These are phyloP conservation scores for Chloropicon primus DNA, from an alignment of 139 green algal species.

Conservation along the genomic window DNA sequence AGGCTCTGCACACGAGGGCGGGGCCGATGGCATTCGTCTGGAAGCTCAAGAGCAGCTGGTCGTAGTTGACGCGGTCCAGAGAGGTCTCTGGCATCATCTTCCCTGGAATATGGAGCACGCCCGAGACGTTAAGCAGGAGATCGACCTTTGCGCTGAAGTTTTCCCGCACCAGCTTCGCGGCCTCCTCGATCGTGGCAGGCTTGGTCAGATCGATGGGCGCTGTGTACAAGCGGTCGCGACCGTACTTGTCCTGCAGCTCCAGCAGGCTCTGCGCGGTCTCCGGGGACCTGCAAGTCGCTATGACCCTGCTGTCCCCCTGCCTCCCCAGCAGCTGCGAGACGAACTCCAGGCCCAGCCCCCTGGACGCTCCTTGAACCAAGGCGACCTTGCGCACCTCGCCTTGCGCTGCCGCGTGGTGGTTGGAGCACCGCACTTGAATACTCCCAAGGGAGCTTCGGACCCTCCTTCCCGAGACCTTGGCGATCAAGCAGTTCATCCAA, in stretches of 20 bases:
- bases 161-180: constrained; percentile 16
- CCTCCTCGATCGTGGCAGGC: constrained; percentile 33
- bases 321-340: constrained; percentile 37
- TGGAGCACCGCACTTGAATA: too few species aligned
- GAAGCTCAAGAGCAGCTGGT: constrained; percentile 35
- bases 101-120: constrained; percentile 44
- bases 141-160: constrained; percentile 30
- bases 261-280: constrained; percentile 23
- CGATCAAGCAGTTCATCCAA: too few species aligned
- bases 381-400: constrained; percentile 17
- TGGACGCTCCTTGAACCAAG: constrained; percentile 43
- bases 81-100: constrained; percentile 38
- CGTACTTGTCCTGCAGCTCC: constrained; percentile 15
- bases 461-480: too few species aligned
- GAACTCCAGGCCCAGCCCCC: constrained; percentile 60
- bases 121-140: constrained; percentile 54
- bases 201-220: constrained; percentile 41
- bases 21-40: constrained; percentile 58
- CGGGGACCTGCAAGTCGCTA: constrained; percentile 56
- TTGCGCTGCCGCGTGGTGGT: neutral
- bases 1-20: constrained; percentile 44
- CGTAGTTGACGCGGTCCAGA: constrained; percentile 28
- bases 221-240: constrained; percentile 22
- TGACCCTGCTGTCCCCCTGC: constrained; percentile 20
- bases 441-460: too few species aligned